These are phyloP conservation scores for Betula pendula DNA, from an alignment of 306 rosid genomes.

Conservation along the genomic window DNA sequence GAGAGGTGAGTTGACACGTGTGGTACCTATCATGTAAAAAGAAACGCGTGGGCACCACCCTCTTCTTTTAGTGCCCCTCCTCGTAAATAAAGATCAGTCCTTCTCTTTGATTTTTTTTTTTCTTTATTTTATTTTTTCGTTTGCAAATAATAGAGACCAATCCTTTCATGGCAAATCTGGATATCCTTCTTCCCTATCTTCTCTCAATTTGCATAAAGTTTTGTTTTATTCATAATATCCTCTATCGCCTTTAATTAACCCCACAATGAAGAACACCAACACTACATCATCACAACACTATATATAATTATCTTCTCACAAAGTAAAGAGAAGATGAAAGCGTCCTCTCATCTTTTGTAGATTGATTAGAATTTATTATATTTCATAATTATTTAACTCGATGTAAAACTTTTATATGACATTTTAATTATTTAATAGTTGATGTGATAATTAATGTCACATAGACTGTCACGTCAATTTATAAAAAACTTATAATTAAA, in stretches of 20 bases:
- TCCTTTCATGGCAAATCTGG: background rate
- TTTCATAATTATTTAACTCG: no score
- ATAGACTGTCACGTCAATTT: no score
- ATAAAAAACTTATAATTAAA: no score
- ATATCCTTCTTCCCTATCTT: background rate
- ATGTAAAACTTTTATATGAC: no score
- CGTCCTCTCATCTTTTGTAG: background rate
- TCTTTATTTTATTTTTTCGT: background rate
- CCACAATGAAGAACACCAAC: background rate
- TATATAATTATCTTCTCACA: no score
- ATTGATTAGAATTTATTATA: background rate
- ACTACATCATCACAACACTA: no score
- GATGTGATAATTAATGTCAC: no score
- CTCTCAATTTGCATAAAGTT: background rate
- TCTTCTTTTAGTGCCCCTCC: background rate
- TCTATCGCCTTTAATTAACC: background rate
- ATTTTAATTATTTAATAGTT: no score
- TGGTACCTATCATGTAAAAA: background rate
- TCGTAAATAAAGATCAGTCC: background rate
- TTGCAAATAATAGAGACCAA: background rate
- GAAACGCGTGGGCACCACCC: constrained; percentile 8
- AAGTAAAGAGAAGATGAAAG: background rate
- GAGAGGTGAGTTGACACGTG: background rate
- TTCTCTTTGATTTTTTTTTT: no score
- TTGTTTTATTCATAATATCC: background rate